Evolutionary conservation across 176 grass and related monocot genomes (phyloP), one percentile per base, ranked within the genome.

Genomic region (Zea luxurians): DNA sequence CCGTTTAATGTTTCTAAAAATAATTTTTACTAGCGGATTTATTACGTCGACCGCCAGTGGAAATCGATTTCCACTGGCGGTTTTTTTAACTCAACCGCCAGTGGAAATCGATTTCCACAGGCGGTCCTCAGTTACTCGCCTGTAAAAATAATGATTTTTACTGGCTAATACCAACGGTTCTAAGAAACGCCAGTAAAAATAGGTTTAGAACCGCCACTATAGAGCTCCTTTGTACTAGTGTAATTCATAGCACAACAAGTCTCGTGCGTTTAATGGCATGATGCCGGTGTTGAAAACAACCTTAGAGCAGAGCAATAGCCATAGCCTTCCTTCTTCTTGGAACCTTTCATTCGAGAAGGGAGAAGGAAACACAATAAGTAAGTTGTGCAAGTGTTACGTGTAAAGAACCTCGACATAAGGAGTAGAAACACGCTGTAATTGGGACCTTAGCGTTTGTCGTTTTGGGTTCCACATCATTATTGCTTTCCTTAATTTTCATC

Each of bases 201-300:
- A n/a, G n/a, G n/a, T n/a, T n/a, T n/a, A n/a, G n/a, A n/a, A n/a
- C n/a, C n/a, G n/a, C n/a, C n/a, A n/a, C n/a, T n/a, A n/a, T n/a
- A n/a, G n/a, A n/a, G n/a, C n/a, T n/a, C n/a, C n/a, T n/a, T n/a
- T n/a, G n/a, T n/a, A n/a, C n/a, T n/a, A n/a, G n/a, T n/a, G n/a
- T n/a, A n/a, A 27, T 27, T 79, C 74, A 69, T 74, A 15, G 38
- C 69, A 37, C n/a, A 52, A 52, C 17, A 53, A 69, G 35, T 11
- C 61, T 80, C 13, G 11, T 74, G 75, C 36, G 68, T 46, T 20
- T 27, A 45, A 45, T 45, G 8, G 45, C n/a, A 79, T 54, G 80
- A 83, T 79, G 52, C 45, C 8, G 2, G 16, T 55, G 72, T 86
- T 77, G 73, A 77, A 63, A 71, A 54, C 36, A 69, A 57, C 36